These are phyloP conservation scores for Daldinia eschscholtzii DNA, from an alignment of 2,329 filamentous ascomycete genomes.

Conservation along the genomic window DNA sequence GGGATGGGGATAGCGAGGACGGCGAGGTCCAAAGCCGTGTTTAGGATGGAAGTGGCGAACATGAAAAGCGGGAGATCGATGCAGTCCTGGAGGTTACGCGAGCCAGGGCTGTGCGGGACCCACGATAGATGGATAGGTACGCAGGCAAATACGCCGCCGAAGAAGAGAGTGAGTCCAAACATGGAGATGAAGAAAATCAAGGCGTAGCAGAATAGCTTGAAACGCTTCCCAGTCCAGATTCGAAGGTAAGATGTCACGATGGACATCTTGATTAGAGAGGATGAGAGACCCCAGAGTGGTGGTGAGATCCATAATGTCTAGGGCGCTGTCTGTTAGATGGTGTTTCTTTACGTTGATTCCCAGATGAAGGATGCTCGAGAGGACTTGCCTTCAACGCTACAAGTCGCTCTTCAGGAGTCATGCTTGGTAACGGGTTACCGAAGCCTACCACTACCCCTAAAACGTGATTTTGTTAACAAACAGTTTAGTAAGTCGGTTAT, in stretches of 20 bases:
- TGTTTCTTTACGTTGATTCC: background rate
- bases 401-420: slow-evolving; percentile 22
- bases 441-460: slow-evolving; percentile 35
- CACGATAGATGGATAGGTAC: slow-evolving; percentile 34
- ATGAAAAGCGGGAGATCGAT: slow-evolving; percentile 36
- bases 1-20: slow-evolving; percentile 37
- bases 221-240: slow-evolving; percentile 33
- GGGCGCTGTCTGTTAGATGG: slow-evolving; percentile 15
- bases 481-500: background rate
- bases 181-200: slow-evolving; percentile 23
- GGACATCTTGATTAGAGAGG: slow-evolving; percentile 39
- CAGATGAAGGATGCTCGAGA: background rate
- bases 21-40: slow-evolving; percentile 35
- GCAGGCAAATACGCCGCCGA: slow-evolving; percentile 41
- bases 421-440: slow-evolving; percentile 26
- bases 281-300: slow-evolving; percentile 42
- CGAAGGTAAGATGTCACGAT: slow-evolving; percentile 42
- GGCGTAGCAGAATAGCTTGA: slow-evolving; percentile 18
- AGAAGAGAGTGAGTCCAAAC: slow-evolving; percentile 39
- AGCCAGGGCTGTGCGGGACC: slow-evolving; percentile 8
- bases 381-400: slow-evolving; percentile 28
- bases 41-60: slow-evolving; percentile 37
- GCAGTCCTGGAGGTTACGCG: slow-evolving; percentile 12
- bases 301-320: slow-evolving; percentile 44
- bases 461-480: slow-evolving; percentile 5